These are phyloP conservation scores for Amanita brunnescens DNA, from an alignment of 768 basidiomycete genomes.

Conservation along the genomic window DNA sequence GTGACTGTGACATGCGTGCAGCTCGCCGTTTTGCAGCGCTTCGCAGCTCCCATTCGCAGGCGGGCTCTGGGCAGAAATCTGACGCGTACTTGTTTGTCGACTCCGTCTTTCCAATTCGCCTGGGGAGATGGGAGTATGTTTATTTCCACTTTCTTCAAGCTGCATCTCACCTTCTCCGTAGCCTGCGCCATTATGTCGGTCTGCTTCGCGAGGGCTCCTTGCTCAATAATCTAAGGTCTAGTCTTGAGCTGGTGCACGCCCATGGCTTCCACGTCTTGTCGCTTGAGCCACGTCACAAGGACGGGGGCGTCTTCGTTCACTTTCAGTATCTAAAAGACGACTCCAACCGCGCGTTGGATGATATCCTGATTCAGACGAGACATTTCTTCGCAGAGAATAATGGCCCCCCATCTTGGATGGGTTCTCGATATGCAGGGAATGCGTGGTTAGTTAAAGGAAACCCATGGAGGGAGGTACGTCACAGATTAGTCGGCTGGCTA, in stretches of 20 bases:
- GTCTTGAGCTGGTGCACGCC: conserved; percentile 42
- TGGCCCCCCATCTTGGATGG: conserved; percentile 56
- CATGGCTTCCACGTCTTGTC: conserved; percentile 56
- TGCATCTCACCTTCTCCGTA: conserved; percentile 16
- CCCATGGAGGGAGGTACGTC: conserved; percentile 72
- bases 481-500: not conserved
- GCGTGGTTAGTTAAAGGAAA: conserved; percentile 70
- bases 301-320: conserved; percentile 79
- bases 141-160: not conserved
- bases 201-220: conserved; percentile 51
- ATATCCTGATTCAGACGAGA: conserved; percentile 42
- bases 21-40: not conserved
- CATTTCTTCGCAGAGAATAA: conserved; percentile 38
- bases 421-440: conserved; percentile 33
- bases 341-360: conserved; percentile 29
- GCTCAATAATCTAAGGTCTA: conserved; percentile 33
- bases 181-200: conserved; percentile 59
- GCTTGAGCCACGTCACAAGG: conserved; percentile 61
- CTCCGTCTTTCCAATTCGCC: conserved; percentile 67
- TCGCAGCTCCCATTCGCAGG: not conserved
- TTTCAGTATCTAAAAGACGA: conserved; percentile 47
- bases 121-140: conserved; percentile 68
- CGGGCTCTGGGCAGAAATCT: conserved; percentile 10
- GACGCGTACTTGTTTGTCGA: conserved; percentile 66
- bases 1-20: not conserved